Evolutionary conservation across 495 filamentous ascomycete species (phyloP).

Genomic region (Pseudoneurospora amorphoporcata): DNA sequence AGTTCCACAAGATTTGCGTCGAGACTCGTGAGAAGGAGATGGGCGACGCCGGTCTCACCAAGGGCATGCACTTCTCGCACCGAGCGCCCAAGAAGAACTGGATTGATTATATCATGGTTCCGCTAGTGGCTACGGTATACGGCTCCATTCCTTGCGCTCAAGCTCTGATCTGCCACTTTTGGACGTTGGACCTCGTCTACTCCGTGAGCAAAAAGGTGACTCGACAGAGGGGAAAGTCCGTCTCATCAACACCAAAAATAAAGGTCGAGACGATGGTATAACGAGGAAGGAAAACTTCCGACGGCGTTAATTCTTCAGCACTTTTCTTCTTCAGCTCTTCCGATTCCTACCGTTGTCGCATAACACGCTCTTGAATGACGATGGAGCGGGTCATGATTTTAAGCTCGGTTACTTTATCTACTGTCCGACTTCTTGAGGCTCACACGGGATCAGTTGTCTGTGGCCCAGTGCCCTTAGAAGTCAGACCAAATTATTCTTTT

Average conservation of each 20-base stretch:
- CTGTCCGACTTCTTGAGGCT: not conserved
- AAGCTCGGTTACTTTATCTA: not conserved
- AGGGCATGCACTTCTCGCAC: slow-evolving; percentile 48
- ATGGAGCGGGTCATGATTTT: not conserved
- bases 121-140: slow-evolving; percentile 50
- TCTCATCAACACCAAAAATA: slow-evolving; percentile 5
- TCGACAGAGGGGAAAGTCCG: slow-evolving; percentile 35
- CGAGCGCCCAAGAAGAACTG: slow-evolving; percentile 42
- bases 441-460: not conserved
- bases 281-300: not conserved
- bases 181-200: slow-evolving; percentile 55
- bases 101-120: slow-evolving; percentile 47
- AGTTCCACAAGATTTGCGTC: slow-evolving; percentile 49
- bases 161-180: slow-evolving; percentile 56
- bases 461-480: not conserved
- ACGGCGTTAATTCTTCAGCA: not conserved
- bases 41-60: slow-evolving; percentile 45
- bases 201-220: slow-evolving; percentile 55
- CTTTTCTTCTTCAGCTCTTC: slow-evolving; percentile 1
- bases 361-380: not conserved
- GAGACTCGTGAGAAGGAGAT: slow-evolving; percentile 50
- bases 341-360: slow-evolving; percentile 6
- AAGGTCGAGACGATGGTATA: slow-evolving; percentile 32
- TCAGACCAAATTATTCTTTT: not conserved
- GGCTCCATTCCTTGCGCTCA: slow-evolving; percentile 52